Evolutionary conservation across 495 filamentous ascomycete species (phyloP).

Genomic region (Aspergillus bridgeri): DNA sequence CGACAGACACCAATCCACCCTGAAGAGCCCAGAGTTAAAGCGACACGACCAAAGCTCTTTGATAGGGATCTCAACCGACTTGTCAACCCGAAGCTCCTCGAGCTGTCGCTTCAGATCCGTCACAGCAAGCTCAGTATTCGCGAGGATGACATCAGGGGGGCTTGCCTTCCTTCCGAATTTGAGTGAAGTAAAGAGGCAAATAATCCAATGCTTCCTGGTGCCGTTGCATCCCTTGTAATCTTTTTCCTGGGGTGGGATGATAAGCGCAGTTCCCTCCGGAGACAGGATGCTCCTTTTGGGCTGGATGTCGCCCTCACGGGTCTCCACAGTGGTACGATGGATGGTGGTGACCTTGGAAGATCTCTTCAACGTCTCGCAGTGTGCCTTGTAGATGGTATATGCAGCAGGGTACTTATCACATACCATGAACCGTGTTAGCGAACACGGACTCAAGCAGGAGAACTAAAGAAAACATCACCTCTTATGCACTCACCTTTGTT

Average conservation of each 20-base stretch:
- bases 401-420: slow-evolving; percentile 40
- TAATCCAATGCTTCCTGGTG: slow-evolving; percentile 40
- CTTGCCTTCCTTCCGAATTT: slow-evolving; percentile 30
- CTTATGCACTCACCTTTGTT: slow-evolving; percentile 22
- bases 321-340: neutral
- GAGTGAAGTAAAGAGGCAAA: slow-evolving; percentile 46
- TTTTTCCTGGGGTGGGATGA: slow-evolving; percentile 39
- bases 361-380: slow-evolving; percentile 24
- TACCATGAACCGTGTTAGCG: neutral
- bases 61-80: slow-evolving; percentile 8
- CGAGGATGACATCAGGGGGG: slow-evolving; percentile 29
- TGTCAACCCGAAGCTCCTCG: slow-evolving; percentile 6
- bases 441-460: neutral
- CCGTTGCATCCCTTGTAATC: slow-evolving; percentile 13
- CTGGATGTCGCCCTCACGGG: neutral
- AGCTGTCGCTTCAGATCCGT: slow-evolving; percentile 36
- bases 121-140: slow-evolving; percentile 38
- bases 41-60: slow-evolving; percentile 34
- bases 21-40: slow-evolving; percentile 45
- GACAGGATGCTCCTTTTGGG: slow-evolving; percentile 6
- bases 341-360: neutral
- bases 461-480: neutral
- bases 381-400: slow-evolving; percentile 29
- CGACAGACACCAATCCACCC: slow-evolving; percentile 33
- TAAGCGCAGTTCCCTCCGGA: slow-evolving; percentile 39